Conservation (phyloP, 495 filamentous ascomycete genomes). For the Thermothielavioides terrestris region DNA sequence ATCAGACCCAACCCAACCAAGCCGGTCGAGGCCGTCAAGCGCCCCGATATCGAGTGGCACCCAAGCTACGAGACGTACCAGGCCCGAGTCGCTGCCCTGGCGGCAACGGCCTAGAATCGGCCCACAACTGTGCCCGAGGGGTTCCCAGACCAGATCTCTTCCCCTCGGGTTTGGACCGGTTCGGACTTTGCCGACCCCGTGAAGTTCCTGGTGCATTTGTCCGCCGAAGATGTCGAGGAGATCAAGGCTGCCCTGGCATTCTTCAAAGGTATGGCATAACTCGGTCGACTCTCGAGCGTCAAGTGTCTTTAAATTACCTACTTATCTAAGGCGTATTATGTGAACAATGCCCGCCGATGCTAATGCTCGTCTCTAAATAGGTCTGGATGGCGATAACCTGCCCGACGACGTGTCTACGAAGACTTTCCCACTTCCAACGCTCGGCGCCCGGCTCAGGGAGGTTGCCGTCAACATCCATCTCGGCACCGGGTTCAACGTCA, state of each 20-base stretch:
- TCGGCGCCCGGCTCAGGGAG: constrained; percentile 9
- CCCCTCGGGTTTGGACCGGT: constrained; percentile 20
- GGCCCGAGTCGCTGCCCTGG: constrained; percentile 17
- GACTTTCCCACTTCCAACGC: constrained; percentile 20
- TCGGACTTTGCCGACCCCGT: constrained; percentile 21
- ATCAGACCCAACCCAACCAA: no score
- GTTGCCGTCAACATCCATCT: constrained; percentile 18
- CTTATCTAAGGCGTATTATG: no score
- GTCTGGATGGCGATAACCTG: constrained; percentile 1
- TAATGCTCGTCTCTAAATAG: background rate
- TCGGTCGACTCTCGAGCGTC: no score
- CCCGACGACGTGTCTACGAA: constrained; percentile 16
- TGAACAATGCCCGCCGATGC: no score
- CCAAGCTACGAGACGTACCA: constrained; percentile 24
- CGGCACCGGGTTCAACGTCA: constrained; percentile 20
- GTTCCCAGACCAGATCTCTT: constrained; percentile 18
- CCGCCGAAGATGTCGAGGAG: constrained; percentile 17
- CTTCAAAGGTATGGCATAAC: no score
- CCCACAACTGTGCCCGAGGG: constrained; percentile 21
- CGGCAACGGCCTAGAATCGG: no score
- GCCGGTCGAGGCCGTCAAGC: constrained; percentile 8
- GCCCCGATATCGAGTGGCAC: constrained; percentile 26
- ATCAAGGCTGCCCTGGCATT: constrained; percentile 17
- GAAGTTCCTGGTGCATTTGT: constrained; percentile 19
- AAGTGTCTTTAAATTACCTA: no score